A percentile compares a stretch with the other conserved stretches of the same genome.
Evolutionary conservation across 495 filamentous ascomycete species (phyloP).

Genomic region (Cudoniella acicularis): DNA sequence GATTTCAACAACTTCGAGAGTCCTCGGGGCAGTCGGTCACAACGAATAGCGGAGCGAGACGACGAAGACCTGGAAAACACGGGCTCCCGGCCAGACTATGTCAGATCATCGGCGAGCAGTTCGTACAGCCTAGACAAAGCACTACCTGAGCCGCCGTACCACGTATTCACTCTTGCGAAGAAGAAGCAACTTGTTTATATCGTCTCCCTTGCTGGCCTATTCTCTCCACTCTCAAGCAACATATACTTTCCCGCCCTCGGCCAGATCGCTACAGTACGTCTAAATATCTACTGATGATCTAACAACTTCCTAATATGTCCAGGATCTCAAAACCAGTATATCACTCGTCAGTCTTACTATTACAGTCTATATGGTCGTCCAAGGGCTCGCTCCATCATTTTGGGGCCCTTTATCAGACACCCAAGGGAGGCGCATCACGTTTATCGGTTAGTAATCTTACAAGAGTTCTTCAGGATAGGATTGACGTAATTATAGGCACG

Average conservation of each 20-base stretch:
- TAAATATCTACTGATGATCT: not conserved
- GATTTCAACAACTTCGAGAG: constrained; percentile 21
- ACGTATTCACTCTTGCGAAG: constrained; percentile 30
- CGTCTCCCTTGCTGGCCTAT: constrained; percentile 34
- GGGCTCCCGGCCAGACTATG: not conserved
- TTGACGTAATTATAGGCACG: constrained; percentile 26
- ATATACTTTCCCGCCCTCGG: constrained; percentile 39
- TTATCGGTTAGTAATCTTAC: constrained; percentile 32
- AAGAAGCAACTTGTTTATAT: constrained; percentile 36
- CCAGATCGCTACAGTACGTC: constrained; percentile 12
- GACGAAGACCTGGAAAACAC: not conserved
- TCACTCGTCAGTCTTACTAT: constrained; percentile 36
- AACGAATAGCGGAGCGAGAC: not conserved
- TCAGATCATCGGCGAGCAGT: constrained; percentile 8
- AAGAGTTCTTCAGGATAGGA: not conserved
- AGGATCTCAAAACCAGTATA: constrained; percentile 26
- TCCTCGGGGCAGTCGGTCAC: constrained; percentile 7
- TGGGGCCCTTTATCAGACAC: constrained; percentile 56
- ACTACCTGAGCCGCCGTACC: constrained; percentile 18
- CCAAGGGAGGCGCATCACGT: constrained; percentile 54
- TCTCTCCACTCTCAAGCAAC: constrained; percentile 31
- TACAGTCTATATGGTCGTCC: constrained; percentile 34
- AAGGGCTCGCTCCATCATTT: constrained; percentile 21
- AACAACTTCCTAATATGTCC: constrained; percentile 17
- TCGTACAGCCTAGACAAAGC: constrained; percentile 11